These are phyloP conservation scores for Leptodermis oblonga DNA, from an alignment of 257 asterid genomes.

Conservation along the genomic window DNA sequence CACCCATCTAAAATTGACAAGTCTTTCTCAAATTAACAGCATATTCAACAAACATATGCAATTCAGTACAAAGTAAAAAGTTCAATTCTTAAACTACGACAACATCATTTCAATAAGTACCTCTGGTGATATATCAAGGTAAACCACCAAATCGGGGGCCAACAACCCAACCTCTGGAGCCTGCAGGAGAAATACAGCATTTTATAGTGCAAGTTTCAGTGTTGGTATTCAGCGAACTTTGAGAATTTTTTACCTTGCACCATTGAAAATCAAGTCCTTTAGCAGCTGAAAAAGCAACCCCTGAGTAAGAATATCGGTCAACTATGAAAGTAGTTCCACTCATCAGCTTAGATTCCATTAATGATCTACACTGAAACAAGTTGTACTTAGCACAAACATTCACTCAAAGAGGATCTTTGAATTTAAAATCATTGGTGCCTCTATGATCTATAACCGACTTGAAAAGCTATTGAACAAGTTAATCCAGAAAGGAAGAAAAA, in stretches of 20 bases:
- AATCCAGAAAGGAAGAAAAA: too few relatives aligned
- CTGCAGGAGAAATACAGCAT: constrained; percentile 33
- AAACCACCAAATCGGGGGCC: constrained; percentile 88
- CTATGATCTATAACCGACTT: neutral
- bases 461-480: too few relatives aligned
- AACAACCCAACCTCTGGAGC: constrained; percentile 87
- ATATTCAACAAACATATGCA: neutral
- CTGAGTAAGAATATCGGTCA: constrained; percentile 86
- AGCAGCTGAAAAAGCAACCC: constrained; percentile 92
- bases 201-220: neutral
- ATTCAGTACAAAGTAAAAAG: neutral
- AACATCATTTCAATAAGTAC: constrained; percentile 22
- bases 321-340: constrained; percentile 74
- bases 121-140: constrained; percentile 94
- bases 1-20: neutral
- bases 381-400: neutral
- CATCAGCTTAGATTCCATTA: constrained; percentile 81
- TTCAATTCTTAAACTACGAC: neutral
- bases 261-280: constrained; percentile 83
- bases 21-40: neutral
- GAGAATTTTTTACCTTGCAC: constrained; percentile 62
- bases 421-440: neutral
- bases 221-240: neutral
- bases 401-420: neutral
- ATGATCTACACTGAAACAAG: constrained; percentile 35